Evolutionary conservation across 2,329 filamentous ascomycete genomes (phyloP), one percentile per base, ranked within the genome.

Genomic region (Fusarium annulatum): DNA sequence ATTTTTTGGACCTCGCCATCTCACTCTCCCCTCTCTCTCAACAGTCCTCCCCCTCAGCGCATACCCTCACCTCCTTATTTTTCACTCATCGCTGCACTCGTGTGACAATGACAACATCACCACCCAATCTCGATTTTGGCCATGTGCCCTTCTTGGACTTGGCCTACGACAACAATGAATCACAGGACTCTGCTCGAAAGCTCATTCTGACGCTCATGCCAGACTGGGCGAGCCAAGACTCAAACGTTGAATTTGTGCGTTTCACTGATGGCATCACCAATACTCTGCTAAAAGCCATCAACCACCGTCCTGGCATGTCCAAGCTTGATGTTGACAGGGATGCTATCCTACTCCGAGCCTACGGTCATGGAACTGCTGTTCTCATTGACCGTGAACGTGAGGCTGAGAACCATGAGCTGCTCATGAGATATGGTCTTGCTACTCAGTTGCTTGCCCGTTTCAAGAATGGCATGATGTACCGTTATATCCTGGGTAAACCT

Each of bases 201-300:
- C 90, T 99, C 72, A 91, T 98, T 78, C 86, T 94, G 76, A 89
- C 93, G 34, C 87, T 98, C 70, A 89, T 92, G 67, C 95, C 95
- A 16, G 91, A 97, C 77, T 99, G 96, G 96, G 88, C 91, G 75
- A 88, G 88, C 53, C 86, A 89, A 41, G 90, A 91, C 73, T 93
- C 93, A 64, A 89, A 92, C 48, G 88, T 99, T 77, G 91, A 96
- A 79, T 94, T 98, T 80, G 88, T 94, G 75, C 92, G 93, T 73
- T 99, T 98, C 86, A 99, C 95, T 43, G 96, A 99, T 79, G 96
- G 96, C 80, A 99, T 98, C 84, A 99, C 96, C 75, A 99, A 99
- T 84, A 98, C 95, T 56, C 86, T 96, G 55, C 87, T 95, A 72
- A 95, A 95, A 82, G 91, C 92, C n/a, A 84, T 93, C 79, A 94